Base-by-base conservation (phyloP, 768 basidiomycete genomes). In the Obba rivulosa region DNA sequence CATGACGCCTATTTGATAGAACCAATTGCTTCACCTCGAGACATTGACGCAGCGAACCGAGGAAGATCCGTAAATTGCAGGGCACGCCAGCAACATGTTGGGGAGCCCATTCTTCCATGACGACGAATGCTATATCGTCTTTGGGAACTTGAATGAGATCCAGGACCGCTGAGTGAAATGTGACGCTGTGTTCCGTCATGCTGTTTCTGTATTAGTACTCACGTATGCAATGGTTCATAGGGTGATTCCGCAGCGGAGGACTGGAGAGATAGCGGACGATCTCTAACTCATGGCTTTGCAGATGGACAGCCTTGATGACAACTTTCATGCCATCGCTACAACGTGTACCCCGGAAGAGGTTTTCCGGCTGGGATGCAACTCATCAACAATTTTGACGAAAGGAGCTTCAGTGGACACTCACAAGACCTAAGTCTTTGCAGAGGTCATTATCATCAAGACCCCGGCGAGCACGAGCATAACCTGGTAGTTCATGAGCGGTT, bases 101-200 rank as follows among this genome's bases (percentile, higher is more conserved):
- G 10, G 84, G 71, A 13, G 80, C 82, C 87, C 87, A 89, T 64
- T 86, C 77, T 59, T 88, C 87, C 85, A 87, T 87, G 21, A 88
- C 79, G 48, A 89, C 80, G 57, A 89, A 82, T 13, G 71, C 79
- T 34, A 84, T 59, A 42, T 68, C 62, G 49, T 85, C 81, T 9
- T 69, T 58, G 2, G 67, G 61, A 18, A 78, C 67, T 53, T 78
- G 75, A 43, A 89, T 75, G 17, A 85, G 62, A 57, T 82, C 83
- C 24, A 85, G 62, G 17, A 89, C 71, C 34, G 87, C 87, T 89
- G 58, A 14, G 41, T 25, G 18, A 18, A 51, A 46, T 8, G 43
- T 43, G 62, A 54, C 34, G 4, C 13, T 16, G 23, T 38, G 34
- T 17, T 17, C 8, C 44, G 18, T 3, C 4, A 22, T 21, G 34